A percentile compares a stretch with the other conserved stretches of the same genome.
Evolutionary conservation across 202 grass and related monocot species (phyloP).

Genomic region (Eragrostis tef): DNA sequence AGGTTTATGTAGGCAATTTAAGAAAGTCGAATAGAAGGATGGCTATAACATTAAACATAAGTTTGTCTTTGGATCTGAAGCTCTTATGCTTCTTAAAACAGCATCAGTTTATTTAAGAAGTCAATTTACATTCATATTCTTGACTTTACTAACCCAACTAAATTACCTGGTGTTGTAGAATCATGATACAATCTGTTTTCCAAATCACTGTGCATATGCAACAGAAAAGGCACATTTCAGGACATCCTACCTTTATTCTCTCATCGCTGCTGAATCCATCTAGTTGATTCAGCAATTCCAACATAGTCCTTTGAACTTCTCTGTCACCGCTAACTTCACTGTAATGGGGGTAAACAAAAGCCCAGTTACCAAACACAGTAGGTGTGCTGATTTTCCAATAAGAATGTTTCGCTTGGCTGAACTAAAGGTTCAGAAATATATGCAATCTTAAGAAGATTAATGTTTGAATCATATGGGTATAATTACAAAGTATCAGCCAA

Average conservation of each 20-base stretch:
- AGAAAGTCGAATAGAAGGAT: background rate
- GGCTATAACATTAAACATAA: background rate
- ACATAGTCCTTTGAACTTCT: conserved; percentile 87
- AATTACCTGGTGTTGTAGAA: background rate
- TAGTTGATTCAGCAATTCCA: conserved; percentile 95
- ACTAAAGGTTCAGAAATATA: background rate
- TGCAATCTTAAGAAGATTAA: background rate
- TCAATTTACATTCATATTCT: background rate
- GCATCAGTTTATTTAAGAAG: background rate
- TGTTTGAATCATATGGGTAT: background rate
- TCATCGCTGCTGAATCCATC: conserved; percentile 97
- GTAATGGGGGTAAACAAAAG: conserved; percentile 44
- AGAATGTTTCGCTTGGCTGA: conserved; percentile 5
- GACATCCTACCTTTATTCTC: conserved; percentile 75
- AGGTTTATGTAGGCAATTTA: background rate
- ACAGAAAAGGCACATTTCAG: conserved; percentile 28
- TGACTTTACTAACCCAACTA: no score
- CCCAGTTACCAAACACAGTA: conserved; percentile 11
- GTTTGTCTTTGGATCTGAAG: background rate
- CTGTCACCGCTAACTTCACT: conserved; percentile 94
- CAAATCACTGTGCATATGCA: conserved; percentile 1
- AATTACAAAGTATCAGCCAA: background rate
- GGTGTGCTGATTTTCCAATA: conserved; percentile 6
- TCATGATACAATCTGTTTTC: background rate
- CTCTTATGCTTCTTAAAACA: background rate